phyloP scores from a whole-genome alignment of 768 basidiomycete genomes.

The Pisolithus tinctorius region DNA sequence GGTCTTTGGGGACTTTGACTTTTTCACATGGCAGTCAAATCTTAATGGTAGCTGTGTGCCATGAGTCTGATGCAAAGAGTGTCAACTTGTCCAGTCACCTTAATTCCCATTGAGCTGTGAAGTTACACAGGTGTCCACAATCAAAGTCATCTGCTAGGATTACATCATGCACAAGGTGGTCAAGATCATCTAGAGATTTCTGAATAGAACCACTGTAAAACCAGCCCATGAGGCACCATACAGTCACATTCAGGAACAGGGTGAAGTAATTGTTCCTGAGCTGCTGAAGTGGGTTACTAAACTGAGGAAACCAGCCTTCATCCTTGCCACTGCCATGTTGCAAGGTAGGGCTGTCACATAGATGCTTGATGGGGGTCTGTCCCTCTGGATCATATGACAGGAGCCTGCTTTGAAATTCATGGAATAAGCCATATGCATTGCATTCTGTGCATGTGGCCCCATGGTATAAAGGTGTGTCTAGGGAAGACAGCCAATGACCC shows the following conservation, averaged over 20 bases:
- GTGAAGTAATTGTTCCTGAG: neutral
- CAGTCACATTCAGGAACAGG: neutral
- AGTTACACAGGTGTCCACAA: neutral
- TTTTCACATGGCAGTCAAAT: neutral
- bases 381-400: neutral
- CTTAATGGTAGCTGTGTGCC: neutral
- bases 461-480: neutral
- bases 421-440: neutral
- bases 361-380: neutral
- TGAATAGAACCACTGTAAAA: slow-evolving; percentile 9
- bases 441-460: neutral
- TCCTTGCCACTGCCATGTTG: too few species aligned
- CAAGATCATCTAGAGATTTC: slow-evolving; percentile 3
- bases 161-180: slow-evolving; percentile 4
- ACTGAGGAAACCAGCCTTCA: neutral
- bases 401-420: neutral
- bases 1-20: neutral
- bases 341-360: neutral
- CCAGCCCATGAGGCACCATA: slow-evolving; percentile 18
- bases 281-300: neutral
- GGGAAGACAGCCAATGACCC: neutral
- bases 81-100: neutral
- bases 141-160: slow-evolving; percentile 10
- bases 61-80: neutral
- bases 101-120: neutral